A percentile compares a stretch with the other conserved stretches of the same genome.
phyloP scores from a whole-genome alignment of 495 filamentous ascomycete genomes.

The Letharia columbiana region DNA sequence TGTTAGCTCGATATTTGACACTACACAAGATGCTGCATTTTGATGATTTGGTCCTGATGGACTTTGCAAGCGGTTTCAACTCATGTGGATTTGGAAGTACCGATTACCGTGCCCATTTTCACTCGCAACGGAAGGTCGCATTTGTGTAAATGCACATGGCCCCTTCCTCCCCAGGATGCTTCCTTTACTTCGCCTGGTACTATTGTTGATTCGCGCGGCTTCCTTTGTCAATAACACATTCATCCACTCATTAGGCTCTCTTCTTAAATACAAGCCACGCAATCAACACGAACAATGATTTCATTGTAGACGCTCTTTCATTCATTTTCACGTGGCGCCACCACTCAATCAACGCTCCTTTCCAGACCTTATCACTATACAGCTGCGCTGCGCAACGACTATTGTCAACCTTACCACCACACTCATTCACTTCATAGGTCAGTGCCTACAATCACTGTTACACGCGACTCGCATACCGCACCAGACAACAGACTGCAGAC shows the following conservation, averaged over 20 bases:
- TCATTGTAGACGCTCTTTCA: neutral
- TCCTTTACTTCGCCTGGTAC: neutral
- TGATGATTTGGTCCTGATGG: too few species aligned
- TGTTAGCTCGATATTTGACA: neutral
- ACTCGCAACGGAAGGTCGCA: neutral
- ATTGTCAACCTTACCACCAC: neutral
- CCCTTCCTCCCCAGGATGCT: neutral
- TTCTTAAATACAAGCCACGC: neutral
- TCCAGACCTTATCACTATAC: neutral
- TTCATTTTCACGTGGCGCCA: neutral
- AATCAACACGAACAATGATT: neutral
- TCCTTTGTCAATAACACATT: neutral
- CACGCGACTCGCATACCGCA: neutral
- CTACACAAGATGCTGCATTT: neutral
- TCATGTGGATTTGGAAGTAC: neutral
- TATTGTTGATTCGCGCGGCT: neutral
- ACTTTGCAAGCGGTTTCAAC: neutral
- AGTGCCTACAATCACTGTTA: conserved; percentile 2
- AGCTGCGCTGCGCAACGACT: neutral
- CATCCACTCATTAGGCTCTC: neutral
- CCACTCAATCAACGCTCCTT: neutral
- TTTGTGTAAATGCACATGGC: neutral
- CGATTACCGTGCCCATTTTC: neutral
- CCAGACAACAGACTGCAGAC: neutral
- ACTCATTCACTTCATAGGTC: neutral